Percentiles rank a stretch among this genome's conserved stretches.
Conservation (phyloP, 257 asterid species). For the Jaltomata sinuosa region DNA sequence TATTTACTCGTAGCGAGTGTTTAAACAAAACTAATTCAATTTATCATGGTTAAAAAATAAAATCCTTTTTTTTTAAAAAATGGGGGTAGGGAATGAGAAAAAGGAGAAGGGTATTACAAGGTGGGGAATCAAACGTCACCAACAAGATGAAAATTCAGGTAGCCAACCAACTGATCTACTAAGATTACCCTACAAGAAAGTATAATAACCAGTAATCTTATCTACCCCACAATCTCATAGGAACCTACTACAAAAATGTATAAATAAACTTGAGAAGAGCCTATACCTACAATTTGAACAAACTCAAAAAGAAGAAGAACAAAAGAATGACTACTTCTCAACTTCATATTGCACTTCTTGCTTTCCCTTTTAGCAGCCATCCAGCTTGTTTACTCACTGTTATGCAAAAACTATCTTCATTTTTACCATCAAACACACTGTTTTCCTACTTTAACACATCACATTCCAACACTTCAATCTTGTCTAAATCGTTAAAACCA, state of each 20-base stretch:
- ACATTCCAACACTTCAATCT: slow-evolving; percentile 20
- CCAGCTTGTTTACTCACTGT: slow-evolving; percentile 47
- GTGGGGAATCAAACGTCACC: too few relatives aligned
- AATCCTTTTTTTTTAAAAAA: too few relatives aligned
- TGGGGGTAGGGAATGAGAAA: too few relatives aligned
- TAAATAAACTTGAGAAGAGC: background rate
- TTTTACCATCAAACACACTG: slow-evolving; percentile 14
- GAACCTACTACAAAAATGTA: background rate
- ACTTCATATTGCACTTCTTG: slow-evolving; percentile 46
- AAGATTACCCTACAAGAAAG: too few relatives aligned
- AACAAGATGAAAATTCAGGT: too few relatives aligned
- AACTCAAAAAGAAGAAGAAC: background rate
- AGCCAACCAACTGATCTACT: too few relatives aligned
- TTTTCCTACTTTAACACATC: slow-evolving; percentile 50
- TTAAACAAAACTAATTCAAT: too few relatives aligned
- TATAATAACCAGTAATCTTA: background rate
- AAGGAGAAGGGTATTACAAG: too few relatives aligned
- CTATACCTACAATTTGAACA: background rate
- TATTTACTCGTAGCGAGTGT: too few relatives aligned
- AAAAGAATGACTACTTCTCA: background rate
- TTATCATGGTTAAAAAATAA: too few relatives aligned
- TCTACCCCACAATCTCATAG: too few relatives aligned
- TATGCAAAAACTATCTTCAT: slow-evolving; percentile 35
- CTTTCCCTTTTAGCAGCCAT: slow-evolving; percentile 79
- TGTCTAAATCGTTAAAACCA: background rate